Evolutionary conservation across 1,139 yeast species (phyloP).

Genomic region (Nakaseomyces bracarensis): DNA sequence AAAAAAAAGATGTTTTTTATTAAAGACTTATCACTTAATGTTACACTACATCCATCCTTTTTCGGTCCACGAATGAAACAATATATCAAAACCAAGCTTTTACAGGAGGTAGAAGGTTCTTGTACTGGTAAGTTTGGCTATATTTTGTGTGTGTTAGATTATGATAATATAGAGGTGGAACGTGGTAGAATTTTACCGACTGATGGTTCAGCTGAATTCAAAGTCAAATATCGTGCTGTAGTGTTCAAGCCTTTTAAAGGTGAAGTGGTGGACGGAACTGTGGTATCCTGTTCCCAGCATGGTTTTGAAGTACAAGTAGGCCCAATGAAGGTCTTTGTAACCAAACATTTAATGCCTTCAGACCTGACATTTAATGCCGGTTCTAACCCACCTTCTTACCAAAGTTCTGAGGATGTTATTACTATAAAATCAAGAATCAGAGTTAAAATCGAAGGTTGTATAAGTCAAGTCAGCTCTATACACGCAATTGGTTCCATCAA

Average conservation of each 20-base stretch:
- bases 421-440: constrained; percentile 91
- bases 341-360: constrained; percentile 88
- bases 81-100: constrained; percentile 75
- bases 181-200: constrained; percentile 88
- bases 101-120: constrained; percentile 96
- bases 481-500: constrained; percentile 96
- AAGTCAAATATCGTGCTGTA: constrained; percentile 90
- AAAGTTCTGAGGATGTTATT: constrained; percentile 88
- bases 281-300: constrained; percentile 88
- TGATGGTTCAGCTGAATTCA: constrained; percentile 91
- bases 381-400: constrained; percentile 97
- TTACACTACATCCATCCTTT: constrained; percentile 92
- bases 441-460: constrained; percentile 91
- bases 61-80: constrained; percentile 98
- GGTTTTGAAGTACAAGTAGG: constrained; percentile 99
- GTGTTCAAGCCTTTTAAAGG: constrained; percentile 99
- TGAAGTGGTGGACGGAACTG: constrained; percentile 95
- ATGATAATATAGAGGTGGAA: constrained; percentile 91
- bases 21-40: constrained; percentile 83
- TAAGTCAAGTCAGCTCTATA: constrained; percentile 95
- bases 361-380: constrained; percentile 93
- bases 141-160: constrained; percentile 90
- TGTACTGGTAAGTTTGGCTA: constrained; percentile 99
- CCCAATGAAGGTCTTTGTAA: constrained; percentile 88
- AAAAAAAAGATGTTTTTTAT: constrained; percentile 35